Conservation (phyloP, 805 yeast genomes). For the Saturnispora gosingensis region DNA sequence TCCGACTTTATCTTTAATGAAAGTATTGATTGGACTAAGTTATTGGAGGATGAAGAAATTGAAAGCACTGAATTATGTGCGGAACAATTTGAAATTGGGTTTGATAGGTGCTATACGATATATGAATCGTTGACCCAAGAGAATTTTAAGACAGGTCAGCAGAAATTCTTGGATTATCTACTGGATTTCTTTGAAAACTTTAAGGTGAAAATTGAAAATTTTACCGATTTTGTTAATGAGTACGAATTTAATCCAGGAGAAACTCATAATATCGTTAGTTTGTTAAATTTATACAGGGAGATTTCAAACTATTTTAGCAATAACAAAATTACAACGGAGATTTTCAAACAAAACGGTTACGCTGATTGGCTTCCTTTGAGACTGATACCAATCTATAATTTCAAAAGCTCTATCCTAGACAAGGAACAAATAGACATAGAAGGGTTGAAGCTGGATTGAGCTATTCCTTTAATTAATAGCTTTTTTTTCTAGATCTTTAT, state of each 20-base stretch:
- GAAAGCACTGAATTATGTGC: not conserved
- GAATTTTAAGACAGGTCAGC: conserved; percentile 12
- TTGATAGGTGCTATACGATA: conserved; percentile 11
- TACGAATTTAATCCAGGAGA: conserved; percentile 15
- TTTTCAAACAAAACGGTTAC: conserved; percentile 4
- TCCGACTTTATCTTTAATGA: conserved; percentile 27
- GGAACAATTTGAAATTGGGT: conserved; percentile 4
- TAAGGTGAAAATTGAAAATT: conserved; percentile 8
- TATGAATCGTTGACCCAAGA: conserved; percentile 11
- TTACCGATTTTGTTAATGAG: conserved; percentile 12
- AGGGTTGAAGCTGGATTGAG: not conserved
- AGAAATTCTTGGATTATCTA: conserved; percentile 11
- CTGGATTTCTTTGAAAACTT: conserved; percentile 10
- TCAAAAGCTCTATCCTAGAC: conserved; percentile 7
- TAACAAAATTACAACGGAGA: not conserved
- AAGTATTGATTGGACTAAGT: conserved; percentile 17
- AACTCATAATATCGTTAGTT: conserved; percentile 12
- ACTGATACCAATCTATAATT: conserved; percentile 20
- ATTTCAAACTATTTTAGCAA: conserved; percentile 10
- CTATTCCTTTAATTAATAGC: not conserved
- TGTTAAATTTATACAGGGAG: conserved; percentile 16
- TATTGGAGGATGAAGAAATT: conserved; percentile 13
- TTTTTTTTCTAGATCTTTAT: not conserved
- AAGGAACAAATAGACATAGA: conserved; percentile 6
- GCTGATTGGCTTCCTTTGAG: conserved; percentile 18